A percentile compares a stretch with the other conserved stretches of the same genome.
Conservation (phyloP, 208 protist genomes). For the Crithidia fasciculata region DNA sequence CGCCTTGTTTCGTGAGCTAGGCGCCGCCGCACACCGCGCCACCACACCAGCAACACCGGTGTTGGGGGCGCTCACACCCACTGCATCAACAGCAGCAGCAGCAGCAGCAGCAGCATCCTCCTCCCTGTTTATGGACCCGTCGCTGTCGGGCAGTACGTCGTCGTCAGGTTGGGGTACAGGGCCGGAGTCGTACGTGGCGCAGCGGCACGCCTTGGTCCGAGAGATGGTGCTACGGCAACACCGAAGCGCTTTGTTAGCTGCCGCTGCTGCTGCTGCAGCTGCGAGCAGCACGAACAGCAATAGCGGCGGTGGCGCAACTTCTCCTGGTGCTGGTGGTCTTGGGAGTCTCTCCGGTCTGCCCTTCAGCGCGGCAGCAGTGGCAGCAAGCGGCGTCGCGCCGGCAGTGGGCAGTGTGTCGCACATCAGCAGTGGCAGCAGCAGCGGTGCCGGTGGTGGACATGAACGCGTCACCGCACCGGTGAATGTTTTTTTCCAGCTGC, state of each 20-base stretch:
- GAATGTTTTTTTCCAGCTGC: constrained; percentile 26
- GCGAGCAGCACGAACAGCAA: not conserved
- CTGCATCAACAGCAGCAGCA: not conserved
- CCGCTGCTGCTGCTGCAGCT: not conserved
- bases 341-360: no score
- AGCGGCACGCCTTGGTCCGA: constrained; percentile 28
- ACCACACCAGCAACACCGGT: constrained; percentile 6
- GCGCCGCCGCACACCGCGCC: constrained; percentile 5
- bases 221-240: constrained; percentile 19
- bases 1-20: constrained; percentile 20
- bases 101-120: not conserved
- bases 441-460: not conserved
- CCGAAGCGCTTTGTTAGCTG: not conserved
- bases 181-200: constrained; percentile 18
- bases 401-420: not conserved
- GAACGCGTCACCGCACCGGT: constrained; percentile 26
- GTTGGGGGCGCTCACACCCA: constrained; percentile 5
- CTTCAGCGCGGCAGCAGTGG: no score
- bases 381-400: no score
- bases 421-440: not conserved
- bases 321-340: no score
- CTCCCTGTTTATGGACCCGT: constrained; percentile 4
- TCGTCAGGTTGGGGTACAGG: constrained; percentile 20
- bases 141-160: not conserved
- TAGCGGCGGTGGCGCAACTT: not conserved